Evolutionary conservation across 225 moss, liverwort and hornwort species (phyloP).

Genomic region (Sphagnum tenellum): DNA sequence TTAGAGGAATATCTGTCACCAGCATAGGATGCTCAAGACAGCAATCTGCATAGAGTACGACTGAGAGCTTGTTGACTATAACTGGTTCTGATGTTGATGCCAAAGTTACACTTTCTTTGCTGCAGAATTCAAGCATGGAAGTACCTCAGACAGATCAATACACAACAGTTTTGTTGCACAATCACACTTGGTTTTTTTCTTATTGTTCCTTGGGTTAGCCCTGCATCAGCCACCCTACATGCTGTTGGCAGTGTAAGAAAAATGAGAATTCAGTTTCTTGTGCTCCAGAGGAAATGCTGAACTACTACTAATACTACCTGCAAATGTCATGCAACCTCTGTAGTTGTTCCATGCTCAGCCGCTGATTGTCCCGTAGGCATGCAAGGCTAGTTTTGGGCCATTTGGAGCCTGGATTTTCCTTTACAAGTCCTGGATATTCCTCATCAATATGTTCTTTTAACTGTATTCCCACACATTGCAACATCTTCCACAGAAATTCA

Average conservation of each 20-base stretch:
- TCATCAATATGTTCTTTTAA: constrained; percentile 46
- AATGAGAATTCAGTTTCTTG: not conserved
- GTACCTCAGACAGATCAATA: not conserved
- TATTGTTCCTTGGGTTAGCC: too few species aligned
- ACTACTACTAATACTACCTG: constrained; percentile 28
- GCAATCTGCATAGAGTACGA: constrained; percentile 62
- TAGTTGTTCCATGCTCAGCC: constrained; percentile 56
- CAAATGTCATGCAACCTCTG: constrained; percentile 54
- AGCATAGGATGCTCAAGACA: constrained; percentile 58
- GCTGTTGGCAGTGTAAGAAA: too few species aligned
- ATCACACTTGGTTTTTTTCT: not conserved
- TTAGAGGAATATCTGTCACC: constrained; percentile 49
- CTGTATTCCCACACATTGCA: constrained; percentile 23
- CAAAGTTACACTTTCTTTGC: constrained; percentile 58
- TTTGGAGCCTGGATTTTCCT: constrained; percentile 83
- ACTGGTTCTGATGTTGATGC: constrained; percentile 25
- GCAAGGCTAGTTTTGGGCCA: constrained; percentile 93
- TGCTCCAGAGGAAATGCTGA: not conserved
- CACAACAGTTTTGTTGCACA: not conserved
- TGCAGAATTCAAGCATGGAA: constrained; percentile 13
- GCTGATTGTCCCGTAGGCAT: constrained; percentile 65
- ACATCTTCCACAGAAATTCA: not conserved
- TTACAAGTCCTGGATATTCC: constrained; percentile 36
- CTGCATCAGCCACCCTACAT: too few species aligned
- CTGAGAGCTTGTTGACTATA: constrained; percentile 53